Base-by-base conservation (phyloP, 2,329 filamentous ascomycete species). In the Dothideomycetidae sp. region DNA sequence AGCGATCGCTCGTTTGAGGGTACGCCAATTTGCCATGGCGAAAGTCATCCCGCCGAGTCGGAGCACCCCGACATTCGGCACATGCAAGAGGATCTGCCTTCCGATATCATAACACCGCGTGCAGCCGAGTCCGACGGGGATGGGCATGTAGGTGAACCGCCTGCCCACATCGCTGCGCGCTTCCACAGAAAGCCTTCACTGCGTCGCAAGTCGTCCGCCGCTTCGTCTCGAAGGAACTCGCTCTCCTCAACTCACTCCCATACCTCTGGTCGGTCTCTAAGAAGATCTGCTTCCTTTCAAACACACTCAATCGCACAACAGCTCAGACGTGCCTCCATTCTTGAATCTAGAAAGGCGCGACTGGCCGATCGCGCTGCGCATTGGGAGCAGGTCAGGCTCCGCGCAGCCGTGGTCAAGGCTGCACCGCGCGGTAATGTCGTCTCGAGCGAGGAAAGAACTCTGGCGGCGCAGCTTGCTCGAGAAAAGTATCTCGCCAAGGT, bases 401-500 rank as follows among this genome's bases (percentile, higher is more conserved):
- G 81, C 23, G 81, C 81, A 30, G 81, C 81, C 7, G 57, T 81
- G 40, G 79, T 75, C 42, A 85, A 84, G 58, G 75, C 80, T 2
- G 68, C 74, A 5, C 71, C 75, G 13, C 73, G 78, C 46, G 52
- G 51, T 31, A 55, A 47, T 42, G 72, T 63, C 19, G 73, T 71
- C 2, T 68, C 75, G 38, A 81, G 76, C 31, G 81, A 88, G 54
- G 81, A 86, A 56, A 69, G 78, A 35, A 80, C 81, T 3, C 60
- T 85, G 41, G 82, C 82, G 4, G 82, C 81, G 4, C 75, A 84
- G 44, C 71, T 83, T 46, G 78, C 81, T 1, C 71, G 83, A 41
- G 80, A 88, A 60, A 79, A 79, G 48, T 83, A 86, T 48, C 60
- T 90, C 12, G 81, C 80, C 5, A 81, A 86, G 54, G 85, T 88